Evolutionary conservation across 805 yeast genomes (phyloP), one percentile per base, ranked within the genome.

Genomic region (Candida arabinofermentans): DNA sequence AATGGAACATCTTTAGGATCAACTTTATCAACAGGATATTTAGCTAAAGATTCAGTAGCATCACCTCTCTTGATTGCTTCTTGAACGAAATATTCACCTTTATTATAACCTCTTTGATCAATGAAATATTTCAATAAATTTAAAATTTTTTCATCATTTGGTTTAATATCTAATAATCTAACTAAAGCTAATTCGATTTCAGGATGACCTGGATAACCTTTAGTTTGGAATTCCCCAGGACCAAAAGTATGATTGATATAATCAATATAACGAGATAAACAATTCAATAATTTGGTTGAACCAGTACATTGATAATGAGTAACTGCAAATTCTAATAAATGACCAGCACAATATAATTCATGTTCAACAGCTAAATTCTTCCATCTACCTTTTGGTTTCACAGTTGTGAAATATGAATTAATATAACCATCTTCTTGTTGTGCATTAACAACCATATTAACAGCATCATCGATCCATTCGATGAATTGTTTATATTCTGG

Each of bases 161-260:
- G n/a, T n/a, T 39, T 48, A 5, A 53, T 39, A 16, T 46, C 44
- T 7, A 45, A 30, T 23, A 57, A 41, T 41, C 52, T 51, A 9
- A 54, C 53, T 21, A 57, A 32, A 6, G 62, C 55, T 13, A 57
- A 43, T 39, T 57, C 62, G 17, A 57, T 49, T 36, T 57, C 60
- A 23, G 50, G 50, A 30, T 57, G 62, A 6, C 62, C 62, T 8
- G 58, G 57, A 36, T 57, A 57, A 8, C 59, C 59, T 27, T 50
- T 55, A 3, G 40, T 34, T 27, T 47, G 48, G 5, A 34, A 47
- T 23, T 44, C 46, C 6, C 35, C 52, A 2, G 52, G 51, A 8
- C 62, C 61, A 39, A 55, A 55, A 3, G 36, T 34, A 10, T 35
- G 22, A 16, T 43, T 31, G 19, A 55, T 41, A 14, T 39, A 48